Evolutionary conservation across 257 asterid species (phyloP).

Genomic region (Solanum gracilifrons): DNA sequence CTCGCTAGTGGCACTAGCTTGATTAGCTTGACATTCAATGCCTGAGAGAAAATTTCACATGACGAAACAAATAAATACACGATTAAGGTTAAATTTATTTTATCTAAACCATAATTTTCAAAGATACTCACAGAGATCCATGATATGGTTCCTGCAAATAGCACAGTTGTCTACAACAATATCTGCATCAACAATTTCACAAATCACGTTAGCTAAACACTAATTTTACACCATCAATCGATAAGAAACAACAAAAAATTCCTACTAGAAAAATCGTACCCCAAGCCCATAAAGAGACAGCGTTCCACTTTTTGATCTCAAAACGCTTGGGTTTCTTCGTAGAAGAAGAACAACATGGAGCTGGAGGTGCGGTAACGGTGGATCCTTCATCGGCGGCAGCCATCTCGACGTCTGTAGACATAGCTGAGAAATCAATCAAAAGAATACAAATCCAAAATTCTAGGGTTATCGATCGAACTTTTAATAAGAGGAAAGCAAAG

Average conservation of each 20-base stretch:
- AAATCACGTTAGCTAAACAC: background rate
- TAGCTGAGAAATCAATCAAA: slow-evolving; percentile 24
- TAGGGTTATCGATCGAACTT: background rate
- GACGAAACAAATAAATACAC: background rate
- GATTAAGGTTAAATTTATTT: background rate
- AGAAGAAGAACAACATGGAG: slow-evolving; percentile 16
- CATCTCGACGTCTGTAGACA: slow-evolving; percentile 55
- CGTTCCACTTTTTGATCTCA: slow-evolving; percentile 89
- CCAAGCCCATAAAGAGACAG: slow-evolving; percentile 91
- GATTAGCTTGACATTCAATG: slow-evolving; percentile 73
- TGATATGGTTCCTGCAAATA: slow-evolving; percentile 77
- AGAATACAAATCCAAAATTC: background rate
- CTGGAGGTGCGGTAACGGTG: slow-evolving; percentile 38
- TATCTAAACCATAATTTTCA: background rate
- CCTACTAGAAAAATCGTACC: slow-evolving; percentile 14
- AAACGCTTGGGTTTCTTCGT: slow-evolving; percentile 61
- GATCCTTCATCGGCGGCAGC: slow-evolving; percentile 59
- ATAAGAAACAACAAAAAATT: background rate
- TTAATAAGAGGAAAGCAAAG: background rate
- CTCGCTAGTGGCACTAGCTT: slow-evolving; percentile 71
- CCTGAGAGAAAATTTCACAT: slow-evolving; percentile 17
- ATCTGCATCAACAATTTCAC: slow-evolving; percentile 33
- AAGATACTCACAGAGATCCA: slow-evolving; percentile 67
- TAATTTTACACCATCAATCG: background rate
- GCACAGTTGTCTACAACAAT: slow-evolving; percentile 83